These are phyloP conservation scores for Mycocentrospora acerina DNA, from an alignment of 2,329 filamentous ascomycete species.

Conservation along the genomic window DNA sequence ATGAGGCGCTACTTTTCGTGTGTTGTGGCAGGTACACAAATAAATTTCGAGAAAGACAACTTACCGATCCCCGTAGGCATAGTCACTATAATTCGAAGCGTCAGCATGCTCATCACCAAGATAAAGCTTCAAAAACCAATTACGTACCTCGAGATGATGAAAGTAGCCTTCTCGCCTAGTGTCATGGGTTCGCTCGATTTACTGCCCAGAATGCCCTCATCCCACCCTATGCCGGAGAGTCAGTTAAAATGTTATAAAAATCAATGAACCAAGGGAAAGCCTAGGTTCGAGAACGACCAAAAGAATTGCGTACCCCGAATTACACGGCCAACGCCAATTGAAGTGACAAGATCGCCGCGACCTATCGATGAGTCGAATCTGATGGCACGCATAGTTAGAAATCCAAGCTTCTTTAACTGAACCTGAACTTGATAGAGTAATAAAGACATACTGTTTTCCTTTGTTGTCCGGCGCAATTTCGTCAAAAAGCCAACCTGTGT, in stretches of 20 bases:
- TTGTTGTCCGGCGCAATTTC: constrained; percentile 58
- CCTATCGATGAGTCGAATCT: constrained; percentile 90
- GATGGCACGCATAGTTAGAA: constrained; percentile 14
- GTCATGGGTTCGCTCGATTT: constrained; percentile 65
- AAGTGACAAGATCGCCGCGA: constrained; percentile 72
- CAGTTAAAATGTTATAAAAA: constrained; percentile 13
- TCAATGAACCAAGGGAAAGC: too few relatives aligned
- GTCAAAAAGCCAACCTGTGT: constrained; percentile 82
- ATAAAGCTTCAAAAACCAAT: constrained; percentile 1
- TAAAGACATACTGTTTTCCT: constrained; percentile 67
- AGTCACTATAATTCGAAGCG: constrained; percentile 29
- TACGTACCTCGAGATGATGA: constrained; percentile 76
- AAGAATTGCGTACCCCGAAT: constrained; percentile 69
- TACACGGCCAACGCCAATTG: constrained; percentile 80
- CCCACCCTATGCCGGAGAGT: constrained; percentile 47
- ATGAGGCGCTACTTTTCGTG: too few relatives aligned
- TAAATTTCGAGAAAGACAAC: constrained; percentile 12
- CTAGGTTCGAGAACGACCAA: background rate
- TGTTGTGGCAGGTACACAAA: constrained; percentile 1
- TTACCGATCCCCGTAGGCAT: constrained; percentile 42
- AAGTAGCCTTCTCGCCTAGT: constrained; percentile 82
- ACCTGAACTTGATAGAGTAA: constrained; percentile 2
- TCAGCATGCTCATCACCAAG: constrained; percentile 14
- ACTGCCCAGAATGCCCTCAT: constrained; percentile 65
- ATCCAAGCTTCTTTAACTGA: constrained; percentile 2